A percentile compares a stretch with the other conserved stretches of the same genome.
Evolutionary conservation across 768 basidiomycete genomes (phyloP).

Genomic region (Royoungia palumana): DNA sequence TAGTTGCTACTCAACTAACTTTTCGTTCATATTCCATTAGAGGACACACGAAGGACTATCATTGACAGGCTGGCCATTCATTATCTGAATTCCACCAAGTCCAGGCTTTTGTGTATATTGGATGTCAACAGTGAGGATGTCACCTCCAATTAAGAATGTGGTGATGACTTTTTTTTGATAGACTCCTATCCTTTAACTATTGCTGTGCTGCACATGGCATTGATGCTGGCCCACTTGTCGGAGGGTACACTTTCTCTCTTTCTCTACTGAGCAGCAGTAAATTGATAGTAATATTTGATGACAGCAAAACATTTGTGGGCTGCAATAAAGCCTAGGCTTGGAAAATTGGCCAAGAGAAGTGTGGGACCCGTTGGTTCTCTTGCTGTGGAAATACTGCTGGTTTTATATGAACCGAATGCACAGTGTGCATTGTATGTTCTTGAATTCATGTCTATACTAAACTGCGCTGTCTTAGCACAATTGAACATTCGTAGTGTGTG

Average conservation of each 20-base stretch:
- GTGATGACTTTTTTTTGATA: background rate
- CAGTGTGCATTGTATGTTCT: background rate
- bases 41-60: conserved; percentile 7
- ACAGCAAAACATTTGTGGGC: background rate
- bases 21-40: conserved; percentile 2
- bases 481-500: conserved; percentile 2
- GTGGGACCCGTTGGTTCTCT: conserved; percentile 1
- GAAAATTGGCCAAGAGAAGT: conserved; percentile 5
- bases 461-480: background rate
- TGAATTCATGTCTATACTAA: background rate
- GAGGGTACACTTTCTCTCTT: conserved; percentile 5
- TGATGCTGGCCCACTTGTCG: conserved; percentile 12
- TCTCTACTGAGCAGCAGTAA: background rate
- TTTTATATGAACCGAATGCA: background rate
- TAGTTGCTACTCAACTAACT: background rate
- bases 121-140: conserved; percentile 7
- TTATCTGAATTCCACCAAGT: background rate
- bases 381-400: conserved; percentile 4
- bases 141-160: too few relatives aligned
- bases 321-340: conserved; percentile 6
- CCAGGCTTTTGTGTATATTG: conserved; percentile 15
- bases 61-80: background rate
- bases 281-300: background rate
- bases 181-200: conserved; percentile 4
- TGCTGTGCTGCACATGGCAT: conserved; percentile 15